Base-by-base conservation (phyloP, 192 early-diverging fungal species). In the Mortierella hygrophila region DNA sequence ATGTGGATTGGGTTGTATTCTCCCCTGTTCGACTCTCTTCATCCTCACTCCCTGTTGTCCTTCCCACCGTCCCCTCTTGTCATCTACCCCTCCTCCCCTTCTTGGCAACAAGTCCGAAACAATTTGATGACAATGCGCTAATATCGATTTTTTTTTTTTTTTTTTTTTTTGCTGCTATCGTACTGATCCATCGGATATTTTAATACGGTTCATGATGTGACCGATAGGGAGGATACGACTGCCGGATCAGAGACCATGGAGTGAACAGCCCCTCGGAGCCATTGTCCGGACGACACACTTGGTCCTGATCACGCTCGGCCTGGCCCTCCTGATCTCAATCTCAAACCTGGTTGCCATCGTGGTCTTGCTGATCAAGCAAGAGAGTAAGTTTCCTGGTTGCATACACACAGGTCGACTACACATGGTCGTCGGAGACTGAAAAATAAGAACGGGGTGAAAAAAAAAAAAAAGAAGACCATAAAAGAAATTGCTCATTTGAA, bases 201-300 rank as follows among this genome's bases (percentile, higher is more conserved):
- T 65, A 26, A 32, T 32, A 26, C 11, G 60, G 32, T n/a, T 11
- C 18, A 37, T 44, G 1, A n/a, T 72, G 41, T 6, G 5, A 60
- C 6, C 8, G 13, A 23, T 74, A 85, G 83, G 83, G 3, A 73
- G 83, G 40, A 85, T 85, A 38, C 83, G 55, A 16, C 63, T 85
- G 42, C 40, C 74, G 37, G 70, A 76, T 68, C 74, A 60, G 37
- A 41, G 70, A 37, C 75, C 74, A 42, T 80, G 83, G 83, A 68
- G 68, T 29, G 78, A 85, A 8, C 74, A 72, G 18, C 57, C 77
- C 15, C 60, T 72, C 23, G 60, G 68, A 49, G 37, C 77, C 9
- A 79, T 79, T 18, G 40, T 60, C 0, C 40, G 77, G 55, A 72
- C 57, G 46, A 72, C 55, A 46, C 57, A 84, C 41, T 40, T 79